These are phyloP conservation scores for Mycena belliarum DNA, from an alignment of 768 basidiomycete genomes.

Conservation along the genomic window DNA sequence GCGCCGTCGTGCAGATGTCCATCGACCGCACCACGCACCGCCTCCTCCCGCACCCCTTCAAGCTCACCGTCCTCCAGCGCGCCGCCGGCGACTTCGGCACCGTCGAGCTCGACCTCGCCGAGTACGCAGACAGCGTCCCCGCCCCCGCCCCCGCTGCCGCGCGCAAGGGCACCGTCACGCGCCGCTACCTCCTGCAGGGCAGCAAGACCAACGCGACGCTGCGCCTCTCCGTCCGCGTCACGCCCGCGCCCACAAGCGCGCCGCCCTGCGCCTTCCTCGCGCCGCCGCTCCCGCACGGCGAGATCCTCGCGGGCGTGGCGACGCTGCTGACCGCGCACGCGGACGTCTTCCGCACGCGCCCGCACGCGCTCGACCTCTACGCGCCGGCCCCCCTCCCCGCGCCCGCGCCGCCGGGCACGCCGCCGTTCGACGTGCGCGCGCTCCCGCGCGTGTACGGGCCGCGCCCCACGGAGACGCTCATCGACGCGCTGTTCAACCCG, in stretches of 20 bases:
- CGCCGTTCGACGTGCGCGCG: constrained; percentile 38
- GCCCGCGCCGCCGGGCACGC: background rate
- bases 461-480: constrained; percentile 68
- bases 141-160: background rate
- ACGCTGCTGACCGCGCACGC: constrained; percentile 45
- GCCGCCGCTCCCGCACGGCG: constrained; percentile 70
- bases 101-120: constrained; percentile 71
- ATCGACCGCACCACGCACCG: constrained; percentile 54
- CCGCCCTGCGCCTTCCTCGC: constrained; percentile 52
- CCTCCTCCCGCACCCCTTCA: constrained; percentile 61
- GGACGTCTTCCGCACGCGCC: constrained; percentile 53
- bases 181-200: constrained; percentile 67
- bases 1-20: constrained; percentile 58
- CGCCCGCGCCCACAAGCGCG: constrained; percentile 21
- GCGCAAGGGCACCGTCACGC: constrained; percentile 51
- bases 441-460: constrained; percentile 59
- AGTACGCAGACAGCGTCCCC: constrained; percentile 53
- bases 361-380: constrained; percentile 52
- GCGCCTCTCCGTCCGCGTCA: constrained; percentile 62
- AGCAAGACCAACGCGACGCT: constrained; percentile 81
- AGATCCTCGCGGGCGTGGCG: constrained; percentile 69
- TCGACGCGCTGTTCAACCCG: constrained; percentile 82
- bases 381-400: too few species aligned
- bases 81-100: constrained; percentile 63
- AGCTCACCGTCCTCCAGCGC: constrained; percentile 67